These are phyloP conservation scores for Candida sp. DNA, from an alignment of 1,139 yeast genomes.

Conservation along the genomic window DNA sequence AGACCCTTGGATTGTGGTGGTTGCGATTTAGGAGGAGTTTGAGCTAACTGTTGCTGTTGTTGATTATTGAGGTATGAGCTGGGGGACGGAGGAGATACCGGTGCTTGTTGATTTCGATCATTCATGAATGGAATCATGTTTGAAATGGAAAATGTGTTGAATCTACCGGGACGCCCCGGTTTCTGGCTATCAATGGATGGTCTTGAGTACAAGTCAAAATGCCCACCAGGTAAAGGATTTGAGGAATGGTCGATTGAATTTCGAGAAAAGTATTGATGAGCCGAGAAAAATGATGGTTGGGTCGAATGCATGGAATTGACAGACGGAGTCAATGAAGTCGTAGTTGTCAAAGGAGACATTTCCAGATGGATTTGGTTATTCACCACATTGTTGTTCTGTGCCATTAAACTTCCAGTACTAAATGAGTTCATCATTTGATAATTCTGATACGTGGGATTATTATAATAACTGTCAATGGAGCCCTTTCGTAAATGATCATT, in stretches of 20 bases:
- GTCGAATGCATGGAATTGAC: constrained; percentile 39
- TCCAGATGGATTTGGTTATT: constrained; percentile 18
- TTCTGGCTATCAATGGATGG: constrained; percentile 16
- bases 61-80: constrained; percentile 1
- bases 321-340: constrained; percentile 44
- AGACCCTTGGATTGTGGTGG: constrained; percentile 27
- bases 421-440: constrained; percentile 37
- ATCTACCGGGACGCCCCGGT: constrained; percentile 22
- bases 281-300: constrained; percentile 46
- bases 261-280: constrained; percentile 39
- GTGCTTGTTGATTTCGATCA: constrained; percentile 28
- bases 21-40: constrained; percentile 9
- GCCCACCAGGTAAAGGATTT: constrained; percentile 26
- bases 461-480: constrained; percentile 14
- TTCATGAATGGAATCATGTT: constrained; percentile 46
- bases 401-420: constrained; percentile 42
- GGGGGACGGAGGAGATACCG: constrained; percentile 19
- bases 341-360: constrained; percentile 43
- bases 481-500: constrained; percentile 10
- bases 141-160: constrained; percentile 33
- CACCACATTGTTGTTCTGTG: background rate
- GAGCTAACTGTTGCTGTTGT: constrained; percentile 6
- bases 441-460: constrained; percentile 10
- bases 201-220: constrained; percentile 27
- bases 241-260: constrained; percentile 39